A percentile compares a stretch with the other conserved stretches of the same genome.
Conservation (phyloP, 441 rosid species). For the Eruca vesicaria region DNA sequence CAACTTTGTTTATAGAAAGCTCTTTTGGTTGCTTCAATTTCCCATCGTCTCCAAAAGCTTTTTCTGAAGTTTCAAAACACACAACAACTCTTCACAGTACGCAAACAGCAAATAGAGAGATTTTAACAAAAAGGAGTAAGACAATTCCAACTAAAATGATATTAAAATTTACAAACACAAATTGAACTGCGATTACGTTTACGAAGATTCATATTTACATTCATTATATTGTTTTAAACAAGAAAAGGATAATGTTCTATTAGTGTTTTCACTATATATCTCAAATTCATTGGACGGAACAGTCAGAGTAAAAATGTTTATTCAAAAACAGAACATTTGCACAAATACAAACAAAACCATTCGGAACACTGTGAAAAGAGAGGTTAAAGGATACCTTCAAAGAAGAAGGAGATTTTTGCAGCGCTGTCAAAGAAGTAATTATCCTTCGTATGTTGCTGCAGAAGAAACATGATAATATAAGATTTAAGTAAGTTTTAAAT, state of each 20-base stretch:
- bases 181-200: not conserved
- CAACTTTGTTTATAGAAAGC: conserved; percentile 93
- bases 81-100: not conserved
- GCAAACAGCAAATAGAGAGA: not conserved
- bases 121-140: not conserved
- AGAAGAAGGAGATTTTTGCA: conserved; percentile 85
- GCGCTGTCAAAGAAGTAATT: conserved; percentile 90
- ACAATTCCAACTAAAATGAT: no score
- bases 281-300: not conserved
- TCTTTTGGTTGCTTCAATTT: conserved; percentile 75
- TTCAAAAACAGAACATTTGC: not conserved
- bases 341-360: not conserved
- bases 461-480: not conserved
- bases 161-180: not conserved
- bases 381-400: conserved; percentile 62
- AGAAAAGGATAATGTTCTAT: not conserved
- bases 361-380: no score
- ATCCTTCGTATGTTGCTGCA: conserved; percentile 54
- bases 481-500: not conserved
- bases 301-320: no score
- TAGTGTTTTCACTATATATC: not conserved
- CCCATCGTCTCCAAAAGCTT: conserved; percentile 83
- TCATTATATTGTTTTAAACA: not conserved
- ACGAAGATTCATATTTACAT: not conserved
- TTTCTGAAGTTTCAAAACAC: conserved; percentile 52